Evolutionary conservation across 495 filamentous ascomycete species (phyloP).

Genomic region (Letharia columbiana): DNA sequence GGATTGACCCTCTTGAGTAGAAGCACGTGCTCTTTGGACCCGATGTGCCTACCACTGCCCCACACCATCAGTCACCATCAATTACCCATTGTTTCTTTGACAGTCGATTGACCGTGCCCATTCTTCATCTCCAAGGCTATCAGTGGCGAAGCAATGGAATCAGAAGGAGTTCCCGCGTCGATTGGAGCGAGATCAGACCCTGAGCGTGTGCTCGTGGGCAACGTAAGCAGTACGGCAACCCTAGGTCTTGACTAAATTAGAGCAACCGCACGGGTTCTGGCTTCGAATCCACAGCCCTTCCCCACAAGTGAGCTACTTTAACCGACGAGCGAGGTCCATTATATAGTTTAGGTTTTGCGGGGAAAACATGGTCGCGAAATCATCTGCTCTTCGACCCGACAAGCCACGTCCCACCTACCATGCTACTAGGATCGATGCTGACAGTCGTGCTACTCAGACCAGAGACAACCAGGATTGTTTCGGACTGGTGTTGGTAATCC

Average conservation of each 20-base stretch:
- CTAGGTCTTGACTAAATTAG: background rate
- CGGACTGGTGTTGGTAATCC: slow-evolving; percentile 66
- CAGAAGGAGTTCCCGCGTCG: too few species aligned
- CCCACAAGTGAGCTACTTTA: background rate
- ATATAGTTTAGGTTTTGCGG: too few species aligned
- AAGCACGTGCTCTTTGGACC: too few species aligned
- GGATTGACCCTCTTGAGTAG: background rate
- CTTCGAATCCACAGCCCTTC: background rate
- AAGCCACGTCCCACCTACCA: slow-evolving; percentile 54
- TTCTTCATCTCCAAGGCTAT: too few species aligned
- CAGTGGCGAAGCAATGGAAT: too few species aligned
- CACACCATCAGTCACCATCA: too few species aligned
- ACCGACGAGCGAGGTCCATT: slow-evolving; percentile 23
- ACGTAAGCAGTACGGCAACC: background rate
- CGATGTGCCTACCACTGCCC: too few species aligned
- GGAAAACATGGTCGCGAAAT: slow-evolving; percentile 39
- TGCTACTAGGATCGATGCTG: slow-evolving; percentile 58
- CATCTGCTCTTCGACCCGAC: slow-evolving; percentile 15
- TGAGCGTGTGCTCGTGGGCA: too few species aligned
- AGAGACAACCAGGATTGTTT: slow-evolving; percentile 67
- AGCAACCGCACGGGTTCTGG: background rate
- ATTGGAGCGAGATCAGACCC: too few species aligned
- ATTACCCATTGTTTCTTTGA: too few species aligned
- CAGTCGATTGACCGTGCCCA: too few species aligned
- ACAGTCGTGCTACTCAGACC: slow-evolving; percentile 69